Percentiles rank a stretch among this genome's conserved stretches.
Conservation (phyloP, 495 filamentous ascomycete species). For the Talaromyces stipitatus region DNA sequence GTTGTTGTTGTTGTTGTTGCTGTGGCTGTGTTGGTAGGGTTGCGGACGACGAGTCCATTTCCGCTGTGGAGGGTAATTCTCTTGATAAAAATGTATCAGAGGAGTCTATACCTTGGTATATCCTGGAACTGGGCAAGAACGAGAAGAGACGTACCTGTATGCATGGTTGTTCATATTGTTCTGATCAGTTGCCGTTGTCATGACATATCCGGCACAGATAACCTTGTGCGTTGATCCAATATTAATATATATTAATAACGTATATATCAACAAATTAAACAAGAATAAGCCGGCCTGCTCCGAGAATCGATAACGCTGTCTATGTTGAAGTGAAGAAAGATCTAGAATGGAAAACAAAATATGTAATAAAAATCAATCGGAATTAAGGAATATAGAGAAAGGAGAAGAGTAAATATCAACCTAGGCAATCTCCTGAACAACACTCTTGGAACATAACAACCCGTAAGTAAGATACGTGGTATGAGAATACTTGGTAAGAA, state of each 20-base stretch:
- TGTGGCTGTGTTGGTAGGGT: not conserved
- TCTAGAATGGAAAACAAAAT: not conserved
- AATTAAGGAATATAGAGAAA: no score
- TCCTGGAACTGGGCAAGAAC: no score
- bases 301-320: not conserved
- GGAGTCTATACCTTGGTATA: no score
- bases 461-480: not conserved
- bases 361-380: not conserved
- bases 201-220: not conserved
- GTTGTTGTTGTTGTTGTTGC: not conserved
- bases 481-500: no score
- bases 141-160: not conserved
- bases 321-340: not conserved
- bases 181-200: not conserved
- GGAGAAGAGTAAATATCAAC: no score
- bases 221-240: not conserved
- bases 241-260: not conserved
- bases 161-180: not conserved
- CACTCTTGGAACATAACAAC: not conserved
- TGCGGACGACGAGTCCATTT: not conserved
- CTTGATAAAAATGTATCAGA: no score
- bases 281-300: not conserved
- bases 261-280: not conserved
- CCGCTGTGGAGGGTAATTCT: not conserved
- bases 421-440: no score